Base-by-base conservation (phyloP, 192 early-diverging fungal genomes). In the Entophlyctis helioformis region DNA sequence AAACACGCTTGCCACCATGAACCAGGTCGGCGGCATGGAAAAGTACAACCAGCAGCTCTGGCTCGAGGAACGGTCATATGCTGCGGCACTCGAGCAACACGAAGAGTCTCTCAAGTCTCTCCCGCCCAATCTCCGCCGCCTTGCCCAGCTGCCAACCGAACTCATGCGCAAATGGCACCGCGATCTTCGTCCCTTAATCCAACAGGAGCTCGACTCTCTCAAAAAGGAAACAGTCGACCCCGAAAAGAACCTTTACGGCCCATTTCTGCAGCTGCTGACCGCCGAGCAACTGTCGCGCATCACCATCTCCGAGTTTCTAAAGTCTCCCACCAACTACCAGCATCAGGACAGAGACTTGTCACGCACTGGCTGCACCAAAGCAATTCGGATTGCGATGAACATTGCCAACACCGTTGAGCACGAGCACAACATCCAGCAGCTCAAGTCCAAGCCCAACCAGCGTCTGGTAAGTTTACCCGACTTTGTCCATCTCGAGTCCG, bases 41-140 rank as follows among this genome's bases (percentile, higher is more conserved):
- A 63, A 67, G 22, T 85, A 75, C 58, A 78, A 85, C 15, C 69
- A 80, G 42, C 90, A 97, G 56, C 40, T 81, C 12, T 77, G 77
- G 44, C 58, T 97, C 0, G 90, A 97, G 60, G 80, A 83, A 42
- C 80, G 83, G 21, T 76, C 90, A 0, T 80, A 85, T 36, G 75
- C 81, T 24, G 73, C 81, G 0, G 87, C 87, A 6, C 53, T 85
- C 5, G 80, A 82, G 32, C 73, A 73, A 32, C 62, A 76, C 43
- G 64, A 76, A 15, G 63, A 76, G 22, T 64, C 66, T 10, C 62
- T 62, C 33, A 62, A 74, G 34, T 60, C 48, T n/a, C 57, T 78
- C 26, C 67, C 69, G 0, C 69, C 75, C 9, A 28, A 44, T 18
- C 11, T 63, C 7, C 74, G 80, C 7, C 55, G 64, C 22, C 66